These are phyloP conservation scores for Rhizopus stolonifer DNA, from an alignment of 371 early-diverging fungal species.

Conservation along the genomic window DNA sequence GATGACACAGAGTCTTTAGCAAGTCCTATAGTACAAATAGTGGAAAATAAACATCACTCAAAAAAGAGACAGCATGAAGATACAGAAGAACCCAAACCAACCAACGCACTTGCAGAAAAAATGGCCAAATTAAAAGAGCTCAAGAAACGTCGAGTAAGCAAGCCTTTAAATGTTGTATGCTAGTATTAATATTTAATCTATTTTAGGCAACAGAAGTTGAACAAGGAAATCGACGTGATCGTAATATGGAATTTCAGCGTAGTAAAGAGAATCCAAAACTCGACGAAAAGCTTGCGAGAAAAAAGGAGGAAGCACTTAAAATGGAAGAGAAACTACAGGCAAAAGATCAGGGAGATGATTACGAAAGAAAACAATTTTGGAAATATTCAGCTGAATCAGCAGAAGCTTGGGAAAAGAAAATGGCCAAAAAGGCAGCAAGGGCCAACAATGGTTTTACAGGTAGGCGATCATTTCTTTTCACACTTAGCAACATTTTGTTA, in stretches of 20 bases:
- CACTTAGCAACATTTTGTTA: neutral
- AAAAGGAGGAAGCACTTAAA: slow-evolving; percentile 74
- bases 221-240: slow-evolving; percentile 76
- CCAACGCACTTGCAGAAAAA: slow-evolving; percentile 32
- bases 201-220: slow-evolving; percentile 56
- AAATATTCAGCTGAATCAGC: slow-evolving; percentile 86
- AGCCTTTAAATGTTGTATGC: neutral
- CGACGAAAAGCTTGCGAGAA: slow-evolving; percentile 64
- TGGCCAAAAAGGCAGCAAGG: slow-evolving; percentile 62
- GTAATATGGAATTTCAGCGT: slow-evolving; percentile 77
- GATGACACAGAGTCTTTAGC: neutral
- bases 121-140: slow-evolving; percentile 57
- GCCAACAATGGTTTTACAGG: slow-evolving; percentile 84
- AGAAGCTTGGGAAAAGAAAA: slow-evolving; percentile 83
- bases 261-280: slow-evolving; percentile 69
- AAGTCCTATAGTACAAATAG: neutral
- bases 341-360: slow-evolving; percentile 76
- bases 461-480: no score
- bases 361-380: slow-evolving; percentile 79
- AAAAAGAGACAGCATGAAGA: slow-evolving; percentile 1
- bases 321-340: slow-evolving; percentile 60
- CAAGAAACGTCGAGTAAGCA: slow-evolving; percentile 54
- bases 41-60: neutral
- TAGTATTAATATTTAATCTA: no score
- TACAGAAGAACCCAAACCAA: neutral